phyloP scores from a whole-genome alignment of 169 alveolate species.

The Plasmodium gonderi region DNA sequence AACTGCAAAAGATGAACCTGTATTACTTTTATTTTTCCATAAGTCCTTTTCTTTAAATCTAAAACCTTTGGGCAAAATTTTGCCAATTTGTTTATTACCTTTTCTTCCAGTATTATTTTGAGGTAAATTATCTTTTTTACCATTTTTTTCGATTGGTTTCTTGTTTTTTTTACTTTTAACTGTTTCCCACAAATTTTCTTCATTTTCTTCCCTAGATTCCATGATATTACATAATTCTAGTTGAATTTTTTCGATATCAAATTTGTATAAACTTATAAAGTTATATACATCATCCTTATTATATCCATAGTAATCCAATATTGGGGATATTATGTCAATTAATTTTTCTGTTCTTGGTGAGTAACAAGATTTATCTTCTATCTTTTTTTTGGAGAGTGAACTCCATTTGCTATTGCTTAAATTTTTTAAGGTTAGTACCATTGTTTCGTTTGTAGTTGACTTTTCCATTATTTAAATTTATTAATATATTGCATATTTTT shows the following conservation, averaged over 20 bases:
- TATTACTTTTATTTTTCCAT: slow-evolving; percentile 23
- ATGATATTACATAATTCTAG: slow-evolving; percentile 61
- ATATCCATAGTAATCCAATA: slow-evolving; percentile 72
- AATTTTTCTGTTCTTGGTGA: slow-evolving; percentile 74
- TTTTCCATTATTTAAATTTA: slow-evolving; percentile 45
- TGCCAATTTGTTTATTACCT: slow-evolving; percentile 18
- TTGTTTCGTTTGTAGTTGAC: slow-evolving; percentile 57
- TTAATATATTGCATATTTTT: slow-evolving; percentile 58
- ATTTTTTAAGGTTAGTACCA: slow-evolving; percentile 54
- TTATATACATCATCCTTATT: slow-evolving; percentile 66
- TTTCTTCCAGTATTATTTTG: slow-evolving; percentile 25
- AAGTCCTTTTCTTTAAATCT: slow-evolving; percentile 34
- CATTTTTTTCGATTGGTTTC: slow-evolving; percentile 33
- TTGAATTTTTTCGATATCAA: slow-evolving; percentile 69
- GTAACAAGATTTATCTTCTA: slow-evolving; percentile 63
- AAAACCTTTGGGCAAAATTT: slow-evolving; percentile 59
- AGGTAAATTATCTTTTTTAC: slow-evolving; percentile 21
- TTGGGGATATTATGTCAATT: slow-evolving; percentile 68
- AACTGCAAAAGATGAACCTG: neutral
- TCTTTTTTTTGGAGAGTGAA: slow-evolving; percentile 62
- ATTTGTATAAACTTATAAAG: slow-evolving; percentile 60
- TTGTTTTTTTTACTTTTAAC: slow-evolving; percentile 64
- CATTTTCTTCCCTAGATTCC: slow-evolving; percentile 73
- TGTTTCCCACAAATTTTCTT: slow-evolving; percentile 66
- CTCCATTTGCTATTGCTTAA: slow-evolving; percentile 68